phyloP scores from a whole-genome alignment of 2,329 filamentous ascomycete genomes.

The Neobulgaria alba region DNA sequence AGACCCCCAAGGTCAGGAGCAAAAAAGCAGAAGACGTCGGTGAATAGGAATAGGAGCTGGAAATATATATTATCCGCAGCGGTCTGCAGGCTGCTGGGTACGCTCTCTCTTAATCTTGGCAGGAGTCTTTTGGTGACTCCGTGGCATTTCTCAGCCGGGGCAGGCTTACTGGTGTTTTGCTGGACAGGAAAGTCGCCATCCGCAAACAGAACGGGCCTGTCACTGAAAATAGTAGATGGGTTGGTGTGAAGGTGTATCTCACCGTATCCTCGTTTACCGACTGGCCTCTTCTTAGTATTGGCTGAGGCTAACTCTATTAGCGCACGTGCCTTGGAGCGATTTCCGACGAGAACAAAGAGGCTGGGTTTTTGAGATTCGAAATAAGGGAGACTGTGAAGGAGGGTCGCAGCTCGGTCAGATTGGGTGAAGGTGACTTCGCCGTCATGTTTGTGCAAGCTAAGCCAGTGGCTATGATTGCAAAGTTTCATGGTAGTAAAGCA shows the following conservation, averaged over 20 bases:
- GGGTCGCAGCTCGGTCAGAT: background rate
- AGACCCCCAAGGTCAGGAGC: constrained; percentile 9
- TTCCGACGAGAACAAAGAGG: constrained; percentile 1
- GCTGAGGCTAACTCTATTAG: constrained; percentile 1
- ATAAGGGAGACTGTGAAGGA: constrained; percentile 2
- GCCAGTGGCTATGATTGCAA: no score
- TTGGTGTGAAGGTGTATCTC: no score
- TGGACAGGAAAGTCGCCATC: constrained; percentile 7
- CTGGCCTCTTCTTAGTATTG: no score
- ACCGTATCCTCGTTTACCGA: no score
- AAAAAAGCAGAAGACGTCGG: constrained; percentile 9
- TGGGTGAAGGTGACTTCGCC: no score
- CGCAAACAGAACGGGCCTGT: constrained; percentile 4
- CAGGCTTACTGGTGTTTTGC: background rate
- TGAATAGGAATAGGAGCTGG: constrained; percentile 8
- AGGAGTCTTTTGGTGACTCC: background rate
- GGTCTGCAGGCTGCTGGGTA: constrained; percentile 2
- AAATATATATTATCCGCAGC: constrained; percentile 6
- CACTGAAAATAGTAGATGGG: background rate
- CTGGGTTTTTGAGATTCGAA: background rate
- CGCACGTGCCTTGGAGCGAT: constrained; percentile 1
- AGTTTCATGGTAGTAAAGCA: no score
- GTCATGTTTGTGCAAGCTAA: no score
- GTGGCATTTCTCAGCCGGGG: background rate
- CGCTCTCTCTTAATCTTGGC: background rate